Evolutionary conservation across 2,329 filamentous ascomycete species (phyloP).

Genomic region (Penicillium sp.): DNA sequence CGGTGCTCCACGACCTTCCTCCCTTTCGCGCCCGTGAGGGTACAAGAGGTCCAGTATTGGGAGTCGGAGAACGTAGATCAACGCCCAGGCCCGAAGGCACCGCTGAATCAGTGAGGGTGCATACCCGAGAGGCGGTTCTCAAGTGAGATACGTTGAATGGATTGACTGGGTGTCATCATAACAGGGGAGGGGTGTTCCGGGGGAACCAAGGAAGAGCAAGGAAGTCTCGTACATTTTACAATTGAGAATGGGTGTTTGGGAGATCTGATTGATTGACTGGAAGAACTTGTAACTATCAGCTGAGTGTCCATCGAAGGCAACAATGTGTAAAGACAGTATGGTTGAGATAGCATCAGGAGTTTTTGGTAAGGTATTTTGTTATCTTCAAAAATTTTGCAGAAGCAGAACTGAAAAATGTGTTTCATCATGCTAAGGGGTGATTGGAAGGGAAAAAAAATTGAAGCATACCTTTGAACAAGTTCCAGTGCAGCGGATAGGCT

Average conservation of each 20-base stretch:
- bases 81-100: constrained; percentile 18
- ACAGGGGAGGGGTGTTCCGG: constrained; percentile 23
- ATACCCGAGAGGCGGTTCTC: constrained; percentile 41
- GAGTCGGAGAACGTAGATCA: constrained; percentile 36
- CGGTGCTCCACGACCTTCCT: constrained; percentile 49
- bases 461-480: constrained; percentile 16
- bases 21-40: constrained; percentile 26
- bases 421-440: constrained; percentile 46
- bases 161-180: constrained; percentile 64
- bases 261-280: not conserved
- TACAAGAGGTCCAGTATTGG: constrained; percentile 47
- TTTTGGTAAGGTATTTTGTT: constrained; percentile 61
- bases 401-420: constrained; percentile 63
- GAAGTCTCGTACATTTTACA: not conserved
- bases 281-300: constrained; percentile 23
- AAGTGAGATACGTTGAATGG: constrained; percentile 58
- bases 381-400: constrained; percentile 61
- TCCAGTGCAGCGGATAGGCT: constrained; percentile 18
- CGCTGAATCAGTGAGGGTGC: constrained; percentile 22
- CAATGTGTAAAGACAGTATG: constrained; percentile 13
- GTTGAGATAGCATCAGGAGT: constrained; percentile 45
- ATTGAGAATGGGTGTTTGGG: not conserved
- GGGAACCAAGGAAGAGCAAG: not conserved
- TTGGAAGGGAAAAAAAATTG: constrained; percentile 5
- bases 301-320: constrained; percentile 10